Evolutionary conservation across 345 rosid genomes (phyloP).

Genomic region (Nephelium lappaceum): DNA sequence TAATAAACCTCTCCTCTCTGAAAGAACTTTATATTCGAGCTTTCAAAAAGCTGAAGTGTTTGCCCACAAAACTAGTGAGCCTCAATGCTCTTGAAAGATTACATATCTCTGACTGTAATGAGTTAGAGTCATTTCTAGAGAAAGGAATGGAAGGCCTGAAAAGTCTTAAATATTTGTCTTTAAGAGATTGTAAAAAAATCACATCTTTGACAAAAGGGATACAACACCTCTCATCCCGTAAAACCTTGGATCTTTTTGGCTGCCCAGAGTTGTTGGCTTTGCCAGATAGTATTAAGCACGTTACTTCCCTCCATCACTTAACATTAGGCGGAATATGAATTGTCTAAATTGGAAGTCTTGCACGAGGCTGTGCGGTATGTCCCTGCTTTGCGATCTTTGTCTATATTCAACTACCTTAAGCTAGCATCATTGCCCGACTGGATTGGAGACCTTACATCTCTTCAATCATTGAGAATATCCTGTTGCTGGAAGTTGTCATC

Average conservation of each 20-base stretch:
- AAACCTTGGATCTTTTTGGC: not conserved
- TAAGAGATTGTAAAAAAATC: accelerated
- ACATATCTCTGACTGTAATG: no score
- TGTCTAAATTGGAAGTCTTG: not conserved
- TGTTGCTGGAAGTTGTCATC: not conserved
- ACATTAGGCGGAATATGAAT: accelerated
- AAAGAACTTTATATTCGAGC: not conserved
- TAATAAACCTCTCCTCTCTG: not conserved
- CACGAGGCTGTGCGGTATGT: not conserved
- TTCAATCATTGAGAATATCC: not conserved
- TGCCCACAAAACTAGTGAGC: not conserved
- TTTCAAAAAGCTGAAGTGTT: not conserved
- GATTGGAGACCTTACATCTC: not conserved
- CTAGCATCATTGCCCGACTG: not conserved
- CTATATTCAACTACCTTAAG: not conserved
- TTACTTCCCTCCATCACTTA: not conserved
- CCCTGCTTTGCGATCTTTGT: not conserved
- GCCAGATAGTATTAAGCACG: not conserved
- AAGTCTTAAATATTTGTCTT: not conserved
- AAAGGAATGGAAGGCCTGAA: no score
- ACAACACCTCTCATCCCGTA: no score
- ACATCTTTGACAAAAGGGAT: not conserved
- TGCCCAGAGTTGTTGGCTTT: not conserved
- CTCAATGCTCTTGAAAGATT: no score
- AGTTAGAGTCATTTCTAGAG: no score